These are phyloP conservation scores for Posidonia australis DNA, from an alignment of 106 monocot species.

Conservation along the genomic window DNA sequence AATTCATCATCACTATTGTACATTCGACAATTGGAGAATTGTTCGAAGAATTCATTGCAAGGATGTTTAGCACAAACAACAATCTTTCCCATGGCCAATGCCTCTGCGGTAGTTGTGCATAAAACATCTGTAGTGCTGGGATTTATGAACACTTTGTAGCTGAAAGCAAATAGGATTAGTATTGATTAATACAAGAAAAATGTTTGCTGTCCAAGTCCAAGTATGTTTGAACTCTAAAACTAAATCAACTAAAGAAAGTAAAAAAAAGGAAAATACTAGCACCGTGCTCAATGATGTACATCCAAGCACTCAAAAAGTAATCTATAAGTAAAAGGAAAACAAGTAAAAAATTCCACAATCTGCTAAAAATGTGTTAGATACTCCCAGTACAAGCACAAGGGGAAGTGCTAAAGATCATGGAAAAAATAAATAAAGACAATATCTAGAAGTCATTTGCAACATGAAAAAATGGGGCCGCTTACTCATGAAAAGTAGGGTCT, in stretches of 20 bases:
- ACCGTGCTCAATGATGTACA: no score
- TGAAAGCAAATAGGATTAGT: conserved; percentile 9
- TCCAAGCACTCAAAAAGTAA: no score
- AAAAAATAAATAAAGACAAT: not conserved
- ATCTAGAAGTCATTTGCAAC: no score
- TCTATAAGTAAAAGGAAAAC: no score
- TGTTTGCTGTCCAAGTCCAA: not conserved
- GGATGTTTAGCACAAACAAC: conserved; percentile 69
- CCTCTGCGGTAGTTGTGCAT: conserved; percentile 73
- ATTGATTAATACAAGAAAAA: not conserved
- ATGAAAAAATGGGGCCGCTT: conserved; percentile 3
- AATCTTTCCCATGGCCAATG: conserved; percentile 75
- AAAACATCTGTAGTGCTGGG: conserved; percentile 76
- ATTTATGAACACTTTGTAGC: conserved; percentile 76
- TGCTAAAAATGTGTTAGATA: no score
- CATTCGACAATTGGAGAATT: conserved; percentile 54
- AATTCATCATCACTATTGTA: conserved; percentile 46
- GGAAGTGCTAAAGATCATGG: not conserved
- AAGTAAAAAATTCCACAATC: no score
- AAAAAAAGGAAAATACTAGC: no score
- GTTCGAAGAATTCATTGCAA: conserved; percentile 79
- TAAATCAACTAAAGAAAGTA: no score
- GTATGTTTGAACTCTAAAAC: not conserved
- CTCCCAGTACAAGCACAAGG: no score
- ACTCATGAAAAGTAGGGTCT: conserved; percentile 59